Base-by-base conservation (phyloP, 257 asterid genomes). In the Agastache rugosa region DNA sequence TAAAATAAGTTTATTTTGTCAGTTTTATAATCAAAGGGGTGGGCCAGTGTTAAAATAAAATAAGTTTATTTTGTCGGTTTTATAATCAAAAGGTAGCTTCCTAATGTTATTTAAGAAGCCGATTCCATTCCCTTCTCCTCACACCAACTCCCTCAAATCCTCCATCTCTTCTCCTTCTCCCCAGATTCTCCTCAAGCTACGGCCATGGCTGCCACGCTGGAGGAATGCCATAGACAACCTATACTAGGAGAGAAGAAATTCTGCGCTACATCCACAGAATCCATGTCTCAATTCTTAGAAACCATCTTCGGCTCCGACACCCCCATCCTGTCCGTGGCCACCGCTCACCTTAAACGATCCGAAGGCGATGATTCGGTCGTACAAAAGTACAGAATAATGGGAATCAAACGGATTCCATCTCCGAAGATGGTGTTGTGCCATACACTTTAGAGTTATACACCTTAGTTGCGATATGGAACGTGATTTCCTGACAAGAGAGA, bases 351-450 rank as follows among this genome's bases (percentile, higher is more conserved):
- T 1, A 80, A 83, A 48, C 62, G 50, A n/a, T 69, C 85, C 6
- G 34, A 8, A 3, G 23, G 1, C 1, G 55, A 50, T 0, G 29
- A 71, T 39, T n/a, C n/a, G n/a, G 72, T 58, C 14, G 5, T 88
- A 12, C 96, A 86, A 31, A 85, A 74, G 64, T 92, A 88, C 14
- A 82, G 68, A 2, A 66, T 92, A 8, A 39, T 58, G 14, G 80
- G 82, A 53, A 79, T 73, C 41, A 16, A 63, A 12, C 79, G 76
- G 74, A 77, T 87, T 22, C 69, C 73, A 14, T 85, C 88, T 1
- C 78, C 85, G 7, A 86, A 82, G 55, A 67, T 72, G 74, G 92
- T 88, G 61, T 84, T 94, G 3, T 92, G 98, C 65, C 98, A 92
- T 27, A 85, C 91, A n/a, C n/a, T n/a, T n/a, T n/a, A n/a, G n/a